Evolutionary conservation across 164 flowering plant genomes (phyloP).

Genomic region (Buxus sempervirens): DNA sequence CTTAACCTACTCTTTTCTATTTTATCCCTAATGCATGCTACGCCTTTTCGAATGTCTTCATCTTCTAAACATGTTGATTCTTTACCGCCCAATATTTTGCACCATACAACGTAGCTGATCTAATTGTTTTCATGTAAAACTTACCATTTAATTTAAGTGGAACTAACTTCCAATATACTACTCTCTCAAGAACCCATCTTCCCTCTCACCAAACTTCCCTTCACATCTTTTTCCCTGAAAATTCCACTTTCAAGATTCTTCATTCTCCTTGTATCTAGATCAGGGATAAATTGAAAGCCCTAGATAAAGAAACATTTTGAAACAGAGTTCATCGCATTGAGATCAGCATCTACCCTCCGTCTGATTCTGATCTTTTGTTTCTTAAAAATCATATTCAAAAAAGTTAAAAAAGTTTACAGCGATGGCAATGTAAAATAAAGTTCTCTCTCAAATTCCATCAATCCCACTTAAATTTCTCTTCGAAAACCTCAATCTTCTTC

Average conservation of each 20-base stretch:
- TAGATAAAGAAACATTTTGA: background rate
- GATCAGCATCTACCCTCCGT: conserved; percentile 54
- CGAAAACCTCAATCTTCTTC: conserved; percentile 35
- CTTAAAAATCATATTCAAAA: background rate
- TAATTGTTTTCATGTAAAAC: no score
- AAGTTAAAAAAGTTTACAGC: conserved; percentile 17
- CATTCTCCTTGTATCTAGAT: conserved; percentile 40
- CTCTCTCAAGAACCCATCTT: conserved; percentile 2
- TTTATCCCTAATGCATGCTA: no score
- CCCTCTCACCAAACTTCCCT: background rate
- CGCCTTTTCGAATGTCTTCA: no score
- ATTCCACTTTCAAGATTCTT: conserved; percentile 23
- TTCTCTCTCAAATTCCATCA: conserved; percentile 3
- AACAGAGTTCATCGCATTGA: conserved; percentile 36
- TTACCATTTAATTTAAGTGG: no score
- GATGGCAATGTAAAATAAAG: conserved; percentile 4
- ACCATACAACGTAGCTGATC: no score
- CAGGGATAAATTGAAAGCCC: conserved; percentile 5
- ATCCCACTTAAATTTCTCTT: background rate
- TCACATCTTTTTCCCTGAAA: conserved; percentile 7
- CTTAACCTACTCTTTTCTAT: no score
- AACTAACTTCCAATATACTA: background rate
- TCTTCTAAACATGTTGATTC: no score
- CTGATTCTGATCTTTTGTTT: no score
- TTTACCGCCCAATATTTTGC: no score